Base-by-base conservation (phyloP, 352 stramenopile species). In the Phytophthora megakarya region DNA sequence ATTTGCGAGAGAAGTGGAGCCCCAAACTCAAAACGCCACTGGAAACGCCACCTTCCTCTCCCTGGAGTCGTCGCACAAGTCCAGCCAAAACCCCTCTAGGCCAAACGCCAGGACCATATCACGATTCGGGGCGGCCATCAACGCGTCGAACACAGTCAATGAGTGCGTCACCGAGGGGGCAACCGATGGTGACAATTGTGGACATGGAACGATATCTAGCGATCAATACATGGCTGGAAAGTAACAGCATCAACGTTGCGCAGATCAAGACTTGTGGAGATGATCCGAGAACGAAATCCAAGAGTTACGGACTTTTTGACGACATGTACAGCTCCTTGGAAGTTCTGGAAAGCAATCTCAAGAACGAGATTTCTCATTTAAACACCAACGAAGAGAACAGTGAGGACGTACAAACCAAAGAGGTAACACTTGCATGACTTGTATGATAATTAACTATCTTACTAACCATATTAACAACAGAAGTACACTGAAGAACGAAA, bases 1-100 rank as follows among this genome's bases (percentile, higher is more conserved):
- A 82, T 30, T 47, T 85, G 2, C 72, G 76, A 5, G 76, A 83
- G 26, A 86, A 86, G 28, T 86, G 75, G 78, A 77, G 64, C 42
- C 66, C 66, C 26, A 73, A 70, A 52, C 28, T 35, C 25, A 73
- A 73, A 46, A 46, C 44, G 7, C 33, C 59, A 12, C 25, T 60
- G 15, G 54, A 68, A 1, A 48, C 61, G 3, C 39, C 69, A 9
- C 25, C 67, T 32, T 38, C 65, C 8, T 76, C 67, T 7, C 46
- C 71, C n/a, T 61, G 53, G 53, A 43, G 28, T 33, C 39, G 61
- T 35, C 30, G 56, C 15, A 12, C 56, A 18, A 48, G 40, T 30
- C 16, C 37, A 28, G 50, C 57, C 18, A 79, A 81, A 38, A 30
- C 37, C 12, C 47, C 48, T 0, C 37, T 32, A 4, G 59, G 65